phyloP scores from a whole-genome alignment of 371 early-diverging fungal species.

The Mucor indicus region DNA sequence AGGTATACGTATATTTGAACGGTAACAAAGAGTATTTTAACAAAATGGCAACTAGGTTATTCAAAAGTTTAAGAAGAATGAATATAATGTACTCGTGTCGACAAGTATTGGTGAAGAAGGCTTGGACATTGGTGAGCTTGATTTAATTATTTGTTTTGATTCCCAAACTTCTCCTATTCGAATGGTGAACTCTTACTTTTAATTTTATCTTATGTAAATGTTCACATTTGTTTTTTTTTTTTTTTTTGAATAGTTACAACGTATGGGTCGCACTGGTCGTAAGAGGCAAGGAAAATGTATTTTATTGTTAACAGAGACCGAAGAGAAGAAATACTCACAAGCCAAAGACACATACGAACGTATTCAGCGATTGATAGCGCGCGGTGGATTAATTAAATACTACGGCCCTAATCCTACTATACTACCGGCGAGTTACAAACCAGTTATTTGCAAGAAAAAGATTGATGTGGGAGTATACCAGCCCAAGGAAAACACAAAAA shows the following conservation, averaged over 20 bases:
- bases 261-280: constrained; percentile 94
- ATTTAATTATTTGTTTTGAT: constrained; percentile 92
- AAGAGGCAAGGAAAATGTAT: constrained; percentile 84
- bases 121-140: constrained; percentile 95
- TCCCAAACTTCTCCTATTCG: constrained; percentile 80
- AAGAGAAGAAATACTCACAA: constrained; percentile 67
- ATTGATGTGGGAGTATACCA: constrained; percentile 28
- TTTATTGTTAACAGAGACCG: constrained; percentile 76
- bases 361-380: constrained; percentile 53
- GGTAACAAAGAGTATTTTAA: too few species aligned
- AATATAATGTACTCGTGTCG: constrained; percentile 82
- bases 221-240: neutral
- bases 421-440: constrained; percentile 47
- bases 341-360: constrained; percentile 60
- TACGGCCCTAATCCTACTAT: constrained; percentile 31
- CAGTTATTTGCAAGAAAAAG: constrained; percentile 32
- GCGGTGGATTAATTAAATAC: constrained; percentile 15
- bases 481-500: neutral
- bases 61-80: constrained; percentile 66
- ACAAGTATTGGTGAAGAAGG: constrained; percentile 97
- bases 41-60: constrained; percentile 16
- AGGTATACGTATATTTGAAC: too few species aligned
- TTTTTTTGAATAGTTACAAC: constrained; percentile 64
- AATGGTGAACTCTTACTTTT: constrained; percentile 44
- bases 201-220: neutral